phyloP scores from a whole-genome alignment of 148 eudicot genomes.

The Dianthus caryophyllus region DNA sequence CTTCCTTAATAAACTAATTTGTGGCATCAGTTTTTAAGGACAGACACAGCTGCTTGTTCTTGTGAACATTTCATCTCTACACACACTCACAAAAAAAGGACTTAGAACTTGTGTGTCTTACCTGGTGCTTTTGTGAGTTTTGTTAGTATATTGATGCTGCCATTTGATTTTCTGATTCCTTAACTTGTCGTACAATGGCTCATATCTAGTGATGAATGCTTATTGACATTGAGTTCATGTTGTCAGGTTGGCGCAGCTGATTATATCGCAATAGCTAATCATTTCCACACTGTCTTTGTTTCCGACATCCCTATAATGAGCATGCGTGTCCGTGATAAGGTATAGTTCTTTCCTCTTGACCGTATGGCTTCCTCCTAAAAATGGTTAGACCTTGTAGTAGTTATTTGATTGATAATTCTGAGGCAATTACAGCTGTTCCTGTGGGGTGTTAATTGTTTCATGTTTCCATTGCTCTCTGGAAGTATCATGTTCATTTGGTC shows the following conservation, averaged over 20 bases:
- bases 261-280: slow-evolving; percentile 82
- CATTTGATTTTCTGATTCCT: background rate
- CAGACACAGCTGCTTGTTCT: background rate
- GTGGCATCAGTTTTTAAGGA: background rate
- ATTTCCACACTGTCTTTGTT: slow-evolving; percentile 82
- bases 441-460: background rate
- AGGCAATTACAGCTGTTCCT: background rate
- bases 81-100: background rate
- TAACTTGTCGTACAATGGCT: background rate
- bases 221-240: slow-evolving; percentile 2
- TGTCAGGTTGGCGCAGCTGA: slow-evolving; percentile 93
- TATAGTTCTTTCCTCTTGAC: slow-evolving; percentile 20
- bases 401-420: background rate
- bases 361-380: background rate
- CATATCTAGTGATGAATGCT: background rate
- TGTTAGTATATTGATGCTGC: background rate
- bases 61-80: background rate
- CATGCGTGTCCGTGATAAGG: slow-evolving; percentile 97
- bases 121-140: background rate
- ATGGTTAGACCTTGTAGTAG: background rate
- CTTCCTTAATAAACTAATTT: background rate
- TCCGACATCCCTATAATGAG: slow-evolving; percentile 85
- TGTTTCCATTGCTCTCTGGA: background rate
- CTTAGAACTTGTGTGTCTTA: background rate
- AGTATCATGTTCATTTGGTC: no score